phyloP scores from a whole-genome alignment of 306 rosid genomes.

The Corylus avellana region DNA sequence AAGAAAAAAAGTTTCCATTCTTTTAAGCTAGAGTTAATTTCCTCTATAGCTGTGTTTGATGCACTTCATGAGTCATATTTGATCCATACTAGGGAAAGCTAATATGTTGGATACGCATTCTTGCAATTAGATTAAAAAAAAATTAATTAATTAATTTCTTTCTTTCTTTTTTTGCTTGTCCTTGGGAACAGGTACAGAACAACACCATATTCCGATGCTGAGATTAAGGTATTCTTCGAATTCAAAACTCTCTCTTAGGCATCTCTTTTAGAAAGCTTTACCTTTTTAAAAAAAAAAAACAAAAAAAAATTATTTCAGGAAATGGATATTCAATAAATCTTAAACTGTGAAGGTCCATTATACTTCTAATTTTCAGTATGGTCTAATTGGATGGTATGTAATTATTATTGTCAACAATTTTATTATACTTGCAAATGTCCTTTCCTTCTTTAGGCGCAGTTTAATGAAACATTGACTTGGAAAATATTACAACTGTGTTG shows the following conservation, averaged over 20 bases:
- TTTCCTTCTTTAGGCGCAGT: not conserved
- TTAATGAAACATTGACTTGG: not conserved
- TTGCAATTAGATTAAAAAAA: not conserved
- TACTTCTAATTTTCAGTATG: not conserved
- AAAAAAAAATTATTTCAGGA: not conserved
- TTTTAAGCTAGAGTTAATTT: not conserved
- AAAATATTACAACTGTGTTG: not conserved
- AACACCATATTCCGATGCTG: slow-evolving; percentile 80
- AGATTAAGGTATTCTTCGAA: slow-evolving; percentile 72
- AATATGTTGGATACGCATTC: slow-evolving; percentile 25
- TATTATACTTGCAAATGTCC: not conserved
- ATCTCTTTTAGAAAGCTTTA: not conserved
- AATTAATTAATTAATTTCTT: not conserved
- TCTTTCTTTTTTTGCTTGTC: slow-evolving; percentile 2
- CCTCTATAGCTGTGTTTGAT: not conserved
- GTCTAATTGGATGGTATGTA: not conserved
- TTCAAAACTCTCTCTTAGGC: slow-evolving; percentile 8
- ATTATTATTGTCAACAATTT: not conserved
- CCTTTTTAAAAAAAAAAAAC: not conserved
- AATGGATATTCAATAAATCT: not conserved
- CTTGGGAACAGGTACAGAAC: slow-evolving; percentile 65
- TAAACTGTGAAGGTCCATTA: not conserved
- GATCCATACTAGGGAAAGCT: slow-evolving; percentile 8
- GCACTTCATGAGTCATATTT: not conserved
- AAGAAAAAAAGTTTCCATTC: not conserved